These are phyloP conservation scores for Gnomoniopsis smithogilvyi DNA, from an alignment of 2,329 filamentous ascomycete species.

Conservation along the genomic window DNA sequence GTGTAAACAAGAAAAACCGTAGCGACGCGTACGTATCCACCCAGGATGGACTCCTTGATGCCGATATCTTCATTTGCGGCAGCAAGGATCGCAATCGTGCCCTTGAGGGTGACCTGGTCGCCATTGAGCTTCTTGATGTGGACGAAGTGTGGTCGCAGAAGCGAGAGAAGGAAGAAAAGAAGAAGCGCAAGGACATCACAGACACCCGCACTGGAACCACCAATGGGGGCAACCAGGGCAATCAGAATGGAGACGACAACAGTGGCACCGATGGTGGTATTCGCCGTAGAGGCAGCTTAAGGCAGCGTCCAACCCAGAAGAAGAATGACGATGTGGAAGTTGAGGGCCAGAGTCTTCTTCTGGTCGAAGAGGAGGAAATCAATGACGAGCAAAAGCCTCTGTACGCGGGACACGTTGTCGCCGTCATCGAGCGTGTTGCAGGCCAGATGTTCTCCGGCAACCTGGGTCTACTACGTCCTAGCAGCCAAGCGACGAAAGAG, in stretches of 20 bases:
- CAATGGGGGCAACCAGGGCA: constrained; percentile 66
- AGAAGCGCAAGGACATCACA: constrained; percentile 98
- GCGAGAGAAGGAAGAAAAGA: constrained; percentile 99
- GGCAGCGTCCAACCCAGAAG: constrained; percentile 97
- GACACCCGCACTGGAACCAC: constrained; percentile 79
- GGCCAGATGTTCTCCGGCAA: constrained; percentile 99
- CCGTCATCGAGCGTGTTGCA: constrained; percentile 93
- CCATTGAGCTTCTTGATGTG: constrained; percentile 92
- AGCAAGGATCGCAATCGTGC: constrained; percentile 98
- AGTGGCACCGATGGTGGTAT: constrained; percentile 75
- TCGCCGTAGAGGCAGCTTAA: constrained; percentile 87
- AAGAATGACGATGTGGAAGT: constrained; percentile 99
- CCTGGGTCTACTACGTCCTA: constrained; percentile 87
- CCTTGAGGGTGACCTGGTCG: constrained; percentile 91
- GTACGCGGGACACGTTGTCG: constrained; percentile 95
- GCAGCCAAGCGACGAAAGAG: constrained; percentile 98
- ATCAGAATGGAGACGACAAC: constrained; percentile 58
- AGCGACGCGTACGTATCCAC: constrained; percentile 98
- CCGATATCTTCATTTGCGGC: constrained; percentile 98
- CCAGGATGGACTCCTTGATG: constrained; percentile 80
- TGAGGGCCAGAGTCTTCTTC: constrained; percentile 91
- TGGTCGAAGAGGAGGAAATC: constrained; percentile 98
- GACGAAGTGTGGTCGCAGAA: constrained; percentile 99
- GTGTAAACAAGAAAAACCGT: constrained; percentile 99
- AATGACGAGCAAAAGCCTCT: constrained; percentile 97